Evolutionary conservation across 2,329 filamentous ascomycete species (phyloP), one percentile per base, ranked within the genome.

Genomic region (Fusarium begoniae): DNA sequence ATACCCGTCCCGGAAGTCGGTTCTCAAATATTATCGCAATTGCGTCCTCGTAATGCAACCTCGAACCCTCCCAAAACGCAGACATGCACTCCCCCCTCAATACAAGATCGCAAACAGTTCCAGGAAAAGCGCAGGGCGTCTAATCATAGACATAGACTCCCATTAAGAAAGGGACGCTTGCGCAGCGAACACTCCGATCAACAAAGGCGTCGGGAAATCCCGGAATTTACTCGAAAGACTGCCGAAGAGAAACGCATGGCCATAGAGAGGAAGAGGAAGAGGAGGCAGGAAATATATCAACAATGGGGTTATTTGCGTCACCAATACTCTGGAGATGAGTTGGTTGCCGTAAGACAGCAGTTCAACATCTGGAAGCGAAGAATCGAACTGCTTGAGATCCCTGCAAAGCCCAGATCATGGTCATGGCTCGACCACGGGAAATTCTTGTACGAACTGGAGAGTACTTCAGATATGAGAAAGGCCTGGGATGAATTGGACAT

Each of bases 301-400:
- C 80, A 83, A 77, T 83, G 81, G 81, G 80, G 80, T 10, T 79
- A 79, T 26, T 32, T 82, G 22, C 78, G 80, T 4, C 79, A 80
- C 51, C 77, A 79, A 44, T 64, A 76, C 26, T 60, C 76, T 1
- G 56, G 61, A 12, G 66, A 74, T 14, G 77, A 82, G 37, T 41
- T 79, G 22, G n/a, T 59, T 10, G 53, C 50, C 11, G 76, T 70
- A 22, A 73, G 75, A 37, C 69, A 67, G 40, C 60, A 66, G 13
- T 82, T 82, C 60, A 78, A 77, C 38, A 69, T 32, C n/a, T 82
- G 80, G 80, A 81, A 81, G 66, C 67, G 66, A 24, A 79, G 77
- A 38, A 66, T 81, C 17, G 54, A 63, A 20, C 63, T 74, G 18
- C 66, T 82, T 43, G n/a, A 62, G 43, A 47, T 63, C 17, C 76